phyloP scores from a whole-genome alignment of 257 asterid species.

The Penstemon eatonii region DNA sequence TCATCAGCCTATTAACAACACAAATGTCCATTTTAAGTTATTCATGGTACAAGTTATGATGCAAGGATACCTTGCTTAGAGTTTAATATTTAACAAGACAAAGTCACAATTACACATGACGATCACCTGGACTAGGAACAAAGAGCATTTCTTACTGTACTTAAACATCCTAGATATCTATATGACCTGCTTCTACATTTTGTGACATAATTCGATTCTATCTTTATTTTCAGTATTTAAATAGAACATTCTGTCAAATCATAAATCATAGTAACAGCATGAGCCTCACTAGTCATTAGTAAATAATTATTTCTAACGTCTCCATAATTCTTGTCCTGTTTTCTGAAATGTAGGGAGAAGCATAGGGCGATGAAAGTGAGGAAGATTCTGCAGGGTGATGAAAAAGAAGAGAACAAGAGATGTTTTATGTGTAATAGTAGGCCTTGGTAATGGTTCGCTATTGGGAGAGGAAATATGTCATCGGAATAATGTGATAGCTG shows the following conservation, averaged over 20 bases:
- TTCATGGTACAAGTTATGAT: conserved; percentile 18
- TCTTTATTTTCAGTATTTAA: neutral
- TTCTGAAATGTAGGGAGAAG: no score
- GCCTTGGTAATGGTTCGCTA: no score
- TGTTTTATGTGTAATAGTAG: no score
- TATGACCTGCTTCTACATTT: neutral
- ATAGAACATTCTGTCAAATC: neutral
- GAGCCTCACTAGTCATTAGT: neutral
- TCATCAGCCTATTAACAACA: conserved; percentile 62
- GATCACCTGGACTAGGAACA: neutral
- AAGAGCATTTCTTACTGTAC: neutral
- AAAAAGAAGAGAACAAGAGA: no score
- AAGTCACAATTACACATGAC: neutral
- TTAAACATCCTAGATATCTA: neutral
- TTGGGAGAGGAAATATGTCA: no score
- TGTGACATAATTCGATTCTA: neutral
- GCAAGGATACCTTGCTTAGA: neutral
- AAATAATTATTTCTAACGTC: no score
- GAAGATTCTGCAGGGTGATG: no score
- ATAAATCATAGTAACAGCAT: conserved; percentile 4
- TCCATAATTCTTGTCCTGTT: no score
- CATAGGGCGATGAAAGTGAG: no score
- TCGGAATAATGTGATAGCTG: no score
- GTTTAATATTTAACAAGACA: neutral
- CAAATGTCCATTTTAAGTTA: neutral